These are phyloP conservation scores for Scedosporium minutisporum DNA, from an alignment of 2,329 filamentous ascomycete species.

Conservation along the genomic window DNA sequence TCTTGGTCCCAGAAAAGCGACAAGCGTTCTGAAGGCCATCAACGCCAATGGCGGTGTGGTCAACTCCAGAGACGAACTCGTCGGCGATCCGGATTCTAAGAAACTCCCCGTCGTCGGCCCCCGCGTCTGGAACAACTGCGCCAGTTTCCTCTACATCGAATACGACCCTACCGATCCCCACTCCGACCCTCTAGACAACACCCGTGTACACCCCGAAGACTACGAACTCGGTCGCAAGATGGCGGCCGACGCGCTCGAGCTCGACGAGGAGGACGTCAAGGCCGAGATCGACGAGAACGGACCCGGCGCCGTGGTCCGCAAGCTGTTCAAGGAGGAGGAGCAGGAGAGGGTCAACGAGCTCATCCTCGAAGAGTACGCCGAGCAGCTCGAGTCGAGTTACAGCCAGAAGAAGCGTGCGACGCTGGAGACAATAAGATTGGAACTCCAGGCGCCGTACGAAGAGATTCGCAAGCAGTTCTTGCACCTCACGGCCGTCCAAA, in stretches of 20 bases:
- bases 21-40: constrained; percentile 64
- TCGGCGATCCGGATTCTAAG: constrained; percentile 76
- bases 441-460: constrained; percentile 87
- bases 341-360: constrained; percentile 94
- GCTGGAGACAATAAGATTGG: constrained; percentile 88
- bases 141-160: constrained; percentile 85
- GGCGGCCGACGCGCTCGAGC: constrained; percentile 89
- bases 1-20: constrained; percentile 84
- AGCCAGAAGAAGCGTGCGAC: constrained; percentile 93
- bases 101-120: constrained; percentile 74
- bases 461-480: constrained; percentile 78
- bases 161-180: constrained; percentile 74
- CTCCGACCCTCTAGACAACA: constrained; percentile 91
- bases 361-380: constrained; percentile 91
- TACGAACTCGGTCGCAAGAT: constrained; percentile 98
- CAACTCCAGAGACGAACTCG: constrained; percentile 73
- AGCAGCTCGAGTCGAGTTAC: constrained; percentile 87
- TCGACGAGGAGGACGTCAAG: constrained; percentile 97
- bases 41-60: constrained; percentile 84
- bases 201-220: constrained; percentile 93
- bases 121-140: constrained; percentile 92
- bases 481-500: constrained; percentile 59
- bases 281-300: constrained; percentile 87
- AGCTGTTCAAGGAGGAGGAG: constrained; percentile 88
- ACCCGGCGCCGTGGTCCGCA: constrained; percentile 80